Evolutionary conservation across 2,329 filamentous ascomycete genomes (phyloP).

Genomic region (Niveomyces coronatus): DNA sequence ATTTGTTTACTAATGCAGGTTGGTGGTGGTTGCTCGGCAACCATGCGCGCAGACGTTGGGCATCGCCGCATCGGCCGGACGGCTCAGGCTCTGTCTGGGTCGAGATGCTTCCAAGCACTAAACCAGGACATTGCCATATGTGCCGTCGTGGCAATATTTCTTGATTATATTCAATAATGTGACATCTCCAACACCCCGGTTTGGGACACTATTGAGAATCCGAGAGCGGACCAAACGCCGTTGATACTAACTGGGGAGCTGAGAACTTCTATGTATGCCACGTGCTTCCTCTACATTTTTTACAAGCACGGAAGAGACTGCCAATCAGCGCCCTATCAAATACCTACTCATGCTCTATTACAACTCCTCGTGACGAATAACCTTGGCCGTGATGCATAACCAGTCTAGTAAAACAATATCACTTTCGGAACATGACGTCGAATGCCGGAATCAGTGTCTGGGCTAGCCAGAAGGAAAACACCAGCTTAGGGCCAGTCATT

Average conservation of each 20-base stretch:
- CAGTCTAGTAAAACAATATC: slow-evolving; percentile 12
- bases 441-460: slow-evolving; percentile 96
- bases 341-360: too few relatives aligned
- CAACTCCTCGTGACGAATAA: too few relatives aligned
- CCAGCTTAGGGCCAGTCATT: slow-evolving; percentile 98
- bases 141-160: too few relatives aligned
- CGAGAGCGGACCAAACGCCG: too few relatives aligned
- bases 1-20: slow-evolving; percentile 9
- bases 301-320: too few relatives aligned
- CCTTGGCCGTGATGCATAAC: too few relatives aligned
- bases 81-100: too few relatives aligned
- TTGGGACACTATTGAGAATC: too few relatives aligned
- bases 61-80: neutral
- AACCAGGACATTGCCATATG: too few relatives aligned
- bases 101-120: too few relatives aligned
- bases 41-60: neutral
- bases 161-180: neutral
- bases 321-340: too few relatives aligned
- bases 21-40: slow-evolving; percentile 8
- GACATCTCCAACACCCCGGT: too few relatives aligned
- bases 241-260: slow-evolving; percentile 10
- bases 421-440: slow-evolving; percentile 38
- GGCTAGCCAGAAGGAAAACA: slow-evolving; percentile 99
- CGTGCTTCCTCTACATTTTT: slow-evolving; percentile 7
- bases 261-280: slow-evolving; percentile 8